Evolutionary conservation across 2,329 filamentous ascomycete genomes (phyloP).

Genomic region (Bipolaris sorokiniana): DNA sequence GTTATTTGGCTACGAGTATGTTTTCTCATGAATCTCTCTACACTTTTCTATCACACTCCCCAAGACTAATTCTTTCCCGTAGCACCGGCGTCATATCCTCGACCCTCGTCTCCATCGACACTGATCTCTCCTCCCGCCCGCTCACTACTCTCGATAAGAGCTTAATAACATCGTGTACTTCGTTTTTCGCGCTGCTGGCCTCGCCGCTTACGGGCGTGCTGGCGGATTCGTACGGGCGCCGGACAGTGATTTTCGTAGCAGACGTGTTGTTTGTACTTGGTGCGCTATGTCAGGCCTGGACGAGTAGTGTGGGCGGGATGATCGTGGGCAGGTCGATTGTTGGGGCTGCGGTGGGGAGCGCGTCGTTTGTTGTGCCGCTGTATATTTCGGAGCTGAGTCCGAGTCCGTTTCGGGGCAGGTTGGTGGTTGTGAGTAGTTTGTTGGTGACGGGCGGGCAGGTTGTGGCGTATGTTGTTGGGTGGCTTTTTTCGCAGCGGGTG

Average conservation of each 20-base stretch:
- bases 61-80: not conserved
- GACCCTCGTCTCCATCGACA: slow-evolving; percentile 62
- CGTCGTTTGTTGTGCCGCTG: slow-evolving; percentile 81
- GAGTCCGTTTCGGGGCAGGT: slow-evolving; percentile 72
- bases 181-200: slow-evolving; percentile 62
- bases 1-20: slow-evolving; percentile 67
- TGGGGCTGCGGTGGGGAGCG: slow-evolving; percentile 74
- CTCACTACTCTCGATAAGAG: slow-evolving; percentile 63
- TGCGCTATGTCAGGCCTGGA: slow-evolving; percentile 68
- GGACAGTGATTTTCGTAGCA: slow-evolving; percentile 75
- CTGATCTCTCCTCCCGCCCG: slow-evolving; percentile 58
- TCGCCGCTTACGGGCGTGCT: slow-evolving; percentile 62
- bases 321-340: slow-evolving; percentile 71
- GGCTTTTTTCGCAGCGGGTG: slow-evolving; percentile 65
- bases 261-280: slow-evolving; percentile 69
- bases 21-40: slow-evolving; percentile 3
- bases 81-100: slow-evolving; percentile 67
- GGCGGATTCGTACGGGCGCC: slow-evolving; percentile 79
- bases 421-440: slow-evolving; percentile 81
- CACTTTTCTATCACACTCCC: not conserved
- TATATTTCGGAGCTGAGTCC: slow-evolving; percentile 82
- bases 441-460: slow-evolving; percentile 90
- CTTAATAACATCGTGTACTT: slow-evolving; percentile 64
- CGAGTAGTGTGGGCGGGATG: slow-evolving; percentile 67
- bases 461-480: slow-evolving; percentile 84